Evolutionary conservation across 169 alveolate genomes (phyloP).

Genomic region (Eimeria praecox): DNA sequence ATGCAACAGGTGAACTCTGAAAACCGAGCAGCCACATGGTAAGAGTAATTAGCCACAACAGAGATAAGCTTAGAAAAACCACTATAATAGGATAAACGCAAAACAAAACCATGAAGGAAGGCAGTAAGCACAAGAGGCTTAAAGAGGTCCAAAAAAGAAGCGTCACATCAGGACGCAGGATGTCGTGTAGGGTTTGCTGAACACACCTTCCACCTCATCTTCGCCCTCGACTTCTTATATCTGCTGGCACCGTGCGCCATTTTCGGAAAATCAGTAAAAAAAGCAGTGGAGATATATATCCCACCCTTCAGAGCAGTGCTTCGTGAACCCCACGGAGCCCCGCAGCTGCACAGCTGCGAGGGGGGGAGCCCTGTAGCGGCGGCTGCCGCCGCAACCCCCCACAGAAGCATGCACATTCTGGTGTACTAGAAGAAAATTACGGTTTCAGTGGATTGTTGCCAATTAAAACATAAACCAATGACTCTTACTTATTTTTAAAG

Average conservation of each 20-base stretch:
- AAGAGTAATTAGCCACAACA: not conserved
- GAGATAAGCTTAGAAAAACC: not conserved
- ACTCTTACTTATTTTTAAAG: no score
- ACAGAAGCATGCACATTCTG: not conserved
- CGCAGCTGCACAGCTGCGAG: slow-evolving; percentile 58
- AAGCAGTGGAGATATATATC: slow-evolving; percentile 50
- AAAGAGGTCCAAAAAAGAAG: not conserved
- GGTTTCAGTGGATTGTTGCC: not conserved
- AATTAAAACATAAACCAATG: not conserved
- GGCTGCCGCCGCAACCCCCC: slow-evolving; percentile 19
- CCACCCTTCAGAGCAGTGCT: not conserved
- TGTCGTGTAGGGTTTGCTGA: not conserved
- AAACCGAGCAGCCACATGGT: not conserved
- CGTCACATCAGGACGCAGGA: not conserved
- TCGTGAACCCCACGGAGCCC: slow-evolving; percentile 32
- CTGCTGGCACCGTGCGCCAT: slow-evolving; percentile 97
- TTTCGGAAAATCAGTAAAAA: slow-evolving; percentile 69
- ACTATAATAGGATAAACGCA: not conserved
- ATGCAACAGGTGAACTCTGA: not conserved
- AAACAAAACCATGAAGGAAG: not conserved
- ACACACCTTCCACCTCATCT: slow-evolving; percentile 95
- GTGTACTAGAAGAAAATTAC: not conserved
- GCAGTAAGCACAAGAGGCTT: not conserved
- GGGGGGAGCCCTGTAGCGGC: slow-evolving; percentile 66
- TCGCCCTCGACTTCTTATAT: slow-evolving; percentile 95